These are phyloP conservation scores for Curvularia eragrostidis DNA, from an alignment of 2,329 filamentous ascomycete genomes.

Conservation along the genomic window DNA sequence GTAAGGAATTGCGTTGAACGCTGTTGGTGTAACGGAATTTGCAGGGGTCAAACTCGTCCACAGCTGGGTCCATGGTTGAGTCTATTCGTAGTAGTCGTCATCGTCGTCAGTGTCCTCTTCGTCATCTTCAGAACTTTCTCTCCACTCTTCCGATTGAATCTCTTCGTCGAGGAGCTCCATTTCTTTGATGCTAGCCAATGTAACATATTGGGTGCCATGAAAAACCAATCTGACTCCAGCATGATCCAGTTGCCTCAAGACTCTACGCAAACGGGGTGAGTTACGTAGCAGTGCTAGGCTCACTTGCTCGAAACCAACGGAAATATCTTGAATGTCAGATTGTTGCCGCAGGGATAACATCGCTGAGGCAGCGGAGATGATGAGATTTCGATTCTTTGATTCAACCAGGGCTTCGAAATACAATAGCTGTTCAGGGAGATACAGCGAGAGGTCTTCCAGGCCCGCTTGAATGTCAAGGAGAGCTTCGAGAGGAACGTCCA, in stretches of 20 bases:
- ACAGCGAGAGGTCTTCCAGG: not conserved
- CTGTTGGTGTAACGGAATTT: too few relatives aligned
- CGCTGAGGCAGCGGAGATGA: not conserved
- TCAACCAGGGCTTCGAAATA: not conserved
- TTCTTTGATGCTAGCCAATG: too few relatives aligned
- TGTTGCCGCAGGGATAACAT: not conserved
- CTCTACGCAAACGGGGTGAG: not conserved
- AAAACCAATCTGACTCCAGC: too few relatives aligned
- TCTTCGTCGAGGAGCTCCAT: too few relatives aligned
- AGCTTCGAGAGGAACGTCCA: not conserved
- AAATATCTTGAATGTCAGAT: not conserved
- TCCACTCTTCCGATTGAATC: too few relatives aligned
- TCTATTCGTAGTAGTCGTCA: too few relatives aligned
- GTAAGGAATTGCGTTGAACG: too few relatives aligned
- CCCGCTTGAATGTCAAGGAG: not conserved
- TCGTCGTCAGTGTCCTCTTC: too few relatives aligned
- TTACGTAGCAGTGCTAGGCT: not conserved
- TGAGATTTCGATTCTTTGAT: not conserved
- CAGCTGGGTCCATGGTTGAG: too few relatives aligned
- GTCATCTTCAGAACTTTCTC: too few relatives aligned
- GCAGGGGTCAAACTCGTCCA: too few relatives aligned
- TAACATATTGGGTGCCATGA: too few relatives aligned
- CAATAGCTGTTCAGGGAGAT: not conserved
- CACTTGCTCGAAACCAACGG: not conserved
- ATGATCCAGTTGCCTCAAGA: not conserved